Conservation (phyloP, 495 filamentous ascomycete genomes). For the Halenospora varia region DNA sequence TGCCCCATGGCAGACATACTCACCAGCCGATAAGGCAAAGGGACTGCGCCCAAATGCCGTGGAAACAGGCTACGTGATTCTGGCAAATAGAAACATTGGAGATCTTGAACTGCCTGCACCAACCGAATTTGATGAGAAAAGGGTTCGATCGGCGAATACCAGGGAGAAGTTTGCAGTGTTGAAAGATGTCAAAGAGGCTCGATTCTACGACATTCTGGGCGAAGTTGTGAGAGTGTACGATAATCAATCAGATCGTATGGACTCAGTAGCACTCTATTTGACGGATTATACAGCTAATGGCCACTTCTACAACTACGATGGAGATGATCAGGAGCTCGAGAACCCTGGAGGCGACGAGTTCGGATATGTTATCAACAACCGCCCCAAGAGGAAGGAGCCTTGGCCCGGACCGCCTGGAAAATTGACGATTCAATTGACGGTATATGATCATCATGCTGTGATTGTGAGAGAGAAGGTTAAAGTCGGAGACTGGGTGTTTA, state of each 20-base stretch:
- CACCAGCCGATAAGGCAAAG: constrained; percentile 3
- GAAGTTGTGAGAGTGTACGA: constrained; percentile 66
- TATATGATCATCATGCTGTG: constrained; percentile 65
- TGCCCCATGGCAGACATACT: constrained; percentile 8
- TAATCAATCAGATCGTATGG: constrained; percentile 36
- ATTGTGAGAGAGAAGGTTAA: constrained; percentile 52
- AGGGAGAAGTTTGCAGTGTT: constrained; percentile 61
- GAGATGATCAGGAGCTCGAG: constrained; percentile 37
- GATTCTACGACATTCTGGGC: constrained; percentile 69
- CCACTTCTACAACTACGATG: constrained; percentile 53
- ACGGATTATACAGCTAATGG: constrained; percentile 82
- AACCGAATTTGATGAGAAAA: constrained; percentile 39
- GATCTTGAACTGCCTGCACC: constrained; percentile 39
- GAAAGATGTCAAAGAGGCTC: constrained; percentile 48
- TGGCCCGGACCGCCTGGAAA: constrained; percentile 81
- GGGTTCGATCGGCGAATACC: constrained; percentile 32
- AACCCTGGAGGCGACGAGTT: constrained; percentile 42
- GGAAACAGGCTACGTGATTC: constrained; percentile 34
- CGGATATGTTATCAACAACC: constrained; percentile 35
- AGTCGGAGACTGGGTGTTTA: constrained; percentile 52
- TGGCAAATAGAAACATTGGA: constrained; percentile 35
- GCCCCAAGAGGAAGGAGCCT: constrained; percentile 27
- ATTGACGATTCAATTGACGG: constrained; percentile 65
- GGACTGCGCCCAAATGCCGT: background rate
- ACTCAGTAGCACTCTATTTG: constrained; percentile 67